Evolutionary conservation across 2,329 filamentous ascomycete species (phyloP).

Genomic region (Rhinocladiella mackenziei): DNA sequence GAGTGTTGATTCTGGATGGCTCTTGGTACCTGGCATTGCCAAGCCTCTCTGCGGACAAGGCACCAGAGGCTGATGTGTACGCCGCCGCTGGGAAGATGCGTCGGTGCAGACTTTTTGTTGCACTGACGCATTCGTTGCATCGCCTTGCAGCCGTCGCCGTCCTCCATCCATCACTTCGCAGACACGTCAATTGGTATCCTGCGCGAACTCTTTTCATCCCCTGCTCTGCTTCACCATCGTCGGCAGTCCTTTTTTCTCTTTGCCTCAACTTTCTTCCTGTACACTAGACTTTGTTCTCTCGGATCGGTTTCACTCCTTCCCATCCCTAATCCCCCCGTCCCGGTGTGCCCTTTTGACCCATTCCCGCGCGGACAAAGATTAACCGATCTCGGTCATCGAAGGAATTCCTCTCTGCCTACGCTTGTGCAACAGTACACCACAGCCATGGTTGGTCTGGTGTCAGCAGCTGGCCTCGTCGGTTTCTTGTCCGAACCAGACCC

Average conservation of each 20-base stretch:
- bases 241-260: constrained; percentile 10
- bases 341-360: constrained; percentile 10
- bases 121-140: constrained; percentile 3
- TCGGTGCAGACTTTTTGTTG: background rate
- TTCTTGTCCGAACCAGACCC: constrained; percentile 93
- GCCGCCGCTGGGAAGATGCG: background rate
- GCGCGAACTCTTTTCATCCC: constrained; percentile 6
- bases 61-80: constrained; percentile 7
- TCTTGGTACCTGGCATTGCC: too few species aligned
- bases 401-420: constrained; percentile 1
- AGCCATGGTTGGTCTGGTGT: constrained; percentile 84
- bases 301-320: constrained; percentile 9
- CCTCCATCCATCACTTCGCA: constrained; percentile 6
- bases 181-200: constrained; percentile 11
- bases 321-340: background rate
- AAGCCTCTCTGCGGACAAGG: too few species aligned
- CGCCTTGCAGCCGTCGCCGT: constrained; percentile 1
- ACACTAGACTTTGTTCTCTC: constrained; percentile 25
- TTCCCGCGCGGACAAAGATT: constrained; percentile 11
- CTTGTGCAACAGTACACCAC: constrained; percentile 7
- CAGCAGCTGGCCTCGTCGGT: constrained; percentile 88
- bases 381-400: constrained; percentile 7
- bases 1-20: too few species aligned
- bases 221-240: constrained; percentile 12
- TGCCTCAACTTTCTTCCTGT: constrained; percentile 17